A percentile compares a stretch with the other conserved stretches of the same genome.
These are phyloP conservation scores for Limonium bicolor DNA, from an alignment of 148 eudicot species.

Conservation along the genomic window DNA sequence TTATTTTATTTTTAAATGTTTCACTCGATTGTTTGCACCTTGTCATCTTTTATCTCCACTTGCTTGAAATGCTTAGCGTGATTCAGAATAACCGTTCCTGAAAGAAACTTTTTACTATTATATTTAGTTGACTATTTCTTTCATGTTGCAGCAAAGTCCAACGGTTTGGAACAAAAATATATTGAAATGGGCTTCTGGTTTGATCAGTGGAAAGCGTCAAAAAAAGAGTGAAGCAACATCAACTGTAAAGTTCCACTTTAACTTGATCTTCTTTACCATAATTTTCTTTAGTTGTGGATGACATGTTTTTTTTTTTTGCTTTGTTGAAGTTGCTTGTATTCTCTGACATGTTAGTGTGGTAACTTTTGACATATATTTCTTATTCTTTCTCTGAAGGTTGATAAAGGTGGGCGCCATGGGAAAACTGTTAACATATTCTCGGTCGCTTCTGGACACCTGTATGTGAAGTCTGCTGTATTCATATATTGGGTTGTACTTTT, in stretches of 20 bases:
- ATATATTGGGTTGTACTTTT: background rate
- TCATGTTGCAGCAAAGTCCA: conserved; percentile 36
- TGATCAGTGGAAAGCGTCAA: conserved; percentile 60
- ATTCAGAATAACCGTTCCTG: too few species aligned
- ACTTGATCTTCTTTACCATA: background rate
- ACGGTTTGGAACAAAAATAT: conserved; percentile 75
- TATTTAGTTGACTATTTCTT: background rate
- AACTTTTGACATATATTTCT: background rate
- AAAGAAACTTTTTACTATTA: background rate
- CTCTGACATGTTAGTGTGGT: background rate
- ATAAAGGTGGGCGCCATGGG: conserved; percentile 46
- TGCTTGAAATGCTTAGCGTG: too few species aligned
- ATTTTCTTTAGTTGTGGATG: background rate
- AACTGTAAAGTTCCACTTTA: conserved; percentile 20
- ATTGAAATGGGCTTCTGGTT: conserved; percentile 88
- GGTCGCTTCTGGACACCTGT: conserved; percentile 96
- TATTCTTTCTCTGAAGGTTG: conserved; percentile 54
- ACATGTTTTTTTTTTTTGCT: background rate
- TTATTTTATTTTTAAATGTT: too few species aligned
- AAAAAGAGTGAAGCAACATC: conserved; percentile 35
- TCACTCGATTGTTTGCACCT: background rate
- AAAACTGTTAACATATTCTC: conserved; percentile 82
- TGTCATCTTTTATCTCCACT: too few species aligned
- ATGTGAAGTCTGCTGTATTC: conserved; percentile 19
- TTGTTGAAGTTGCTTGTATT: background rate